Evolutionary conservation across 306 rosid genomes (phyloP), one percentile per base, ranked within the genome.

Genomic region (Vachellia collinsii): DNA sequence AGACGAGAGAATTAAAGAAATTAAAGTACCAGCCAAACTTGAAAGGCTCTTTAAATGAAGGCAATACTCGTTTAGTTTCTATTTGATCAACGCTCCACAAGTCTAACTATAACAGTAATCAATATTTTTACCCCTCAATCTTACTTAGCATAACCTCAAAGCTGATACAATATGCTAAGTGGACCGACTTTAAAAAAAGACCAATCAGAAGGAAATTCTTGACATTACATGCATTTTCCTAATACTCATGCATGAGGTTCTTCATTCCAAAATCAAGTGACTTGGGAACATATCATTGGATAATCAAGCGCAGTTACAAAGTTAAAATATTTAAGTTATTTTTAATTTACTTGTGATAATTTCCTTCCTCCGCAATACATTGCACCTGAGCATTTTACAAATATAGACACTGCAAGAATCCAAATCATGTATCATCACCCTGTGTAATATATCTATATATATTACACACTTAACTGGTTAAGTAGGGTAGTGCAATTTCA

Each of bases 121-220:
- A 61, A 34, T 8, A 53, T 20, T 67, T 51, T 38, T 23, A n/a
- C 7, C 75, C 68, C 38, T 47, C 41, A 78, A 38, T 77, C 23
- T 6, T 37, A 51, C 48, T 10, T n/a, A 71, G 75, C 70, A 72
- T 20, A 53, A 65, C 29, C 63, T 38, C 64, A 53, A 72, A 72
- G 17, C 51, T 51, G 50, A 79, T 74, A 68, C 47, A 20, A 68
- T 38, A 23, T 38, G 81, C 50, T 25, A 25, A 64, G 63, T 4
- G 72, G 36, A 41, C 63, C 51, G 53, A 68, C 73, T 39, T 41
- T 11, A 41, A n/a, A 22, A 16, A 10, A 20, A n/a, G 29, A 67
- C 17, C 50, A 19, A 38, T 54, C 8, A 61, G 11, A 61, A 29
- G 38, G 39, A 29, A 61, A 25, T 25, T 11, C 39, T 61, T 25